phyloP scores from a whole-genome alignment of 345 rosid species.

The Populus deltoides region DNA sequence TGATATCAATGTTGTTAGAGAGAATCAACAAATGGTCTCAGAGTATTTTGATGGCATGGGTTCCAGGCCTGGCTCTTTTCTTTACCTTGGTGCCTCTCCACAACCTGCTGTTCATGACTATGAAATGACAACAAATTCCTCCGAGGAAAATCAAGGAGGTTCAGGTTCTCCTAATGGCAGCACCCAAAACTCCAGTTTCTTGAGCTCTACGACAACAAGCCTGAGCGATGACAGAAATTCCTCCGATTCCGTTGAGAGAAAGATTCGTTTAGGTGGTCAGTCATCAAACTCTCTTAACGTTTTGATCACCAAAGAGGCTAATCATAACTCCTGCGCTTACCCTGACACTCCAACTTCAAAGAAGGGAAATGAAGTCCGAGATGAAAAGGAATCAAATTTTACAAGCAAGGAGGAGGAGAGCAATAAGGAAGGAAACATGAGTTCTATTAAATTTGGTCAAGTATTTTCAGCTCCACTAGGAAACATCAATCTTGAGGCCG shows the following conservation, averaged over 20 bases:
- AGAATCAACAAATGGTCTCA: slow-evolving; percentile 77
- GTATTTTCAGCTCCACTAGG: slow-evolving; percentile 44
- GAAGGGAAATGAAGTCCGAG: slow-evolving; percentile 29
- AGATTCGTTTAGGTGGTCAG: slow-evolving; percentile 18
- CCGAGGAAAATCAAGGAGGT: slow-evolving; percentile 36
- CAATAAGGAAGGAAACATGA: slow-evolving; percentile 18
- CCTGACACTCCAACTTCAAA: slow-evolving; percentile 64
- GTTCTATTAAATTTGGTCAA: slow-evolving; percentile 20
- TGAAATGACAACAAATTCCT: slow-evolving; percentile 49
- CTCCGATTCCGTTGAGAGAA: slow-evolving; percentile 55
- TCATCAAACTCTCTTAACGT: slow-evolving; percentile 20
- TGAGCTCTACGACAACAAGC: slow-evolving; percentile 74
- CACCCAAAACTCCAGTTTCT: slow-evolving; percentile 43
- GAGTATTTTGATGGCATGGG: slow-evolving; percentile 61
- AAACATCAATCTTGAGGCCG: slow-evolving; percentile 52
- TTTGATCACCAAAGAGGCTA: slow-evolving; percentile 28
- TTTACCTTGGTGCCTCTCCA: slow-evolving; percentile 64
- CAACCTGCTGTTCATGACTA: slow-evolving; percentile 32
- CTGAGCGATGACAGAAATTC: slow-evolving; percentile 71
- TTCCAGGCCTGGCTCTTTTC: slow-evolving; percentile 45
- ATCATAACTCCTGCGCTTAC: slow-evolving; percentile 29
- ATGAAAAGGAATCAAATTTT: slow-evolving; percentile 24
- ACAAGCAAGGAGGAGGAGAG: slow-evolving; percentile 30
- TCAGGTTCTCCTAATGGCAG: slow-evolving; percentile 42
- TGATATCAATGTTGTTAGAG: slow-evolving; percentile 54